These are phyloP conservation scores for Trametes polyzona DNA, from an alignment of 1,284 basidiomycete genomes.

Conservation along the genomic window DNA sequence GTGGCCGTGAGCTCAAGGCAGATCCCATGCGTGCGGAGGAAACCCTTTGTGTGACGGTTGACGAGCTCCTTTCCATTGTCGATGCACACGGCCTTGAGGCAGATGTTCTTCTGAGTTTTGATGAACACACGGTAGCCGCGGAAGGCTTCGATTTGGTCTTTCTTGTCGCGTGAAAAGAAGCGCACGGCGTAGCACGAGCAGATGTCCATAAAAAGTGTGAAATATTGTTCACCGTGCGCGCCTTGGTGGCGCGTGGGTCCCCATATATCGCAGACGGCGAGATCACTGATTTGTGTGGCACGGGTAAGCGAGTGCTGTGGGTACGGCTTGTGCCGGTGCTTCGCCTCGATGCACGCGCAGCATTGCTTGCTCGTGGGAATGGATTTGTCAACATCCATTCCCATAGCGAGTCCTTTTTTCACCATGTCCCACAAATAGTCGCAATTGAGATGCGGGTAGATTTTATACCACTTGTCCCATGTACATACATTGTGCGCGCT, in stretches of 20 bases:
- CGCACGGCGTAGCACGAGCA: background rate
- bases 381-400: slow-evolving; percentile 6
- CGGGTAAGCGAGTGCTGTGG: slow-evolving; percentile 20
- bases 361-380: slow-evolving; percentile 7
- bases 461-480: background rate
- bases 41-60: slow-evolving; percentile 12
- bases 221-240: background rate
- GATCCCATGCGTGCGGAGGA: slow-evolving; percentile 1
- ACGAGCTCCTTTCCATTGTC: slow-evolving; percentile 39
- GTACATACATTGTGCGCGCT: background rate
- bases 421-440: background rate
- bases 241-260: slow-evolving; percentile 33
- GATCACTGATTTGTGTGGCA: slow-evolving; percentile 34
- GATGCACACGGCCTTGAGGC: slow-evolving; percentile 23
- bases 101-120: background rate
- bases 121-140: background rate
- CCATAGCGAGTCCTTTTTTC: background rate
- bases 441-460: background rate
- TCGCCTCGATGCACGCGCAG: slow-evolving; percentile 4
- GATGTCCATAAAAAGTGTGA: background rate
- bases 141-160: background rate
- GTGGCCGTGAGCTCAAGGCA: background rate
- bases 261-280: slow-evolving; percentile 43
- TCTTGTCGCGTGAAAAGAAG: background rate
- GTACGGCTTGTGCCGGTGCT: background rate